Percentiles rank a stretch among this genome's conserved stretches.
Conservation (phyloP, 2,329 filamentous ascomycete species). For the Chaetomium globosum region DNA sequence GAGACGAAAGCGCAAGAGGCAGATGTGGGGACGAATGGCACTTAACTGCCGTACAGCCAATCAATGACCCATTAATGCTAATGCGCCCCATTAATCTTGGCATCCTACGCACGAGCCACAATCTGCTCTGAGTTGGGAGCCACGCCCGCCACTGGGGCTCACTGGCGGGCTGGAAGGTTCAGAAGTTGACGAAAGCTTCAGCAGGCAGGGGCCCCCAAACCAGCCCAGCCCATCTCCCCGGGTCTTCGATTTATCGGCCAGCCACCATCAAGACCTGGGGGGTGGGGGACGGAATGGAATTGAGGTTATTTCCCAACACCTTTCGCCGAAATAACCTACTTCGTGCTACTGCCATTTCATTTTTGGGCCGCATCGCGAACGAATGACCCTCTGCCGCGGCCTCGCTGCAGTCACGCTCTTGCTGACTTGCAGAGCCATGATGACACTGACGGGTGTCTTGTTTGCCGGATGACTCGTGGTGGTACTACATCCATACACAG, state of each 20-base stretch:
- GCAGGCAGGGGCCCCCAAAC: neutral
- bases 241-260: slow-evolving; percentile 2
- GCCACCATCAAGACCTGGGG: neutral
- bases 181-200: slow-evolving; percentile 1
- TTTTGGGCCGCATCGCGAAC: neutral
- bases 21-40: neutral
- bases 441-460: slow-evolving; percentile 1
- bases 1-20: neutral
- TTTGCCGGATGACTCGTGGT: slow-evolving; percentile 7
- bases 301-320: neutral
- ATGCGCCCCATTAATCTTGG: slow-evolving; percentile 4
- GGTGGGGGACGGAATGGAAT: neutral
- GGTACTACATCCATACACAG: neutral
- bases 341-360: neutral
- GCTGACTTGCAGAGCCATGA: neutral
- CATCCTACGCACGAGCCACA: neutral
- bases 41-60: neutral
- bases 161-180: neutral
- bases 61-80: neutral
- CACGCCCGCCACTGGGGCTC: too few species aligned
- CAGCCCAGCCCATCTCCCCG: neutral
- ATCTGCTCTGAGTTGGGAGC: too few species aligned
- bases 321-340: neutral
- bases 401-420: slow-evolving; percentile 8
- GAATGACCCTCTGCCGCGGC: neutral